Conservation (phyloP, 768 basidiomycete genomes). For the Tricholoma matsutake region DNA sequence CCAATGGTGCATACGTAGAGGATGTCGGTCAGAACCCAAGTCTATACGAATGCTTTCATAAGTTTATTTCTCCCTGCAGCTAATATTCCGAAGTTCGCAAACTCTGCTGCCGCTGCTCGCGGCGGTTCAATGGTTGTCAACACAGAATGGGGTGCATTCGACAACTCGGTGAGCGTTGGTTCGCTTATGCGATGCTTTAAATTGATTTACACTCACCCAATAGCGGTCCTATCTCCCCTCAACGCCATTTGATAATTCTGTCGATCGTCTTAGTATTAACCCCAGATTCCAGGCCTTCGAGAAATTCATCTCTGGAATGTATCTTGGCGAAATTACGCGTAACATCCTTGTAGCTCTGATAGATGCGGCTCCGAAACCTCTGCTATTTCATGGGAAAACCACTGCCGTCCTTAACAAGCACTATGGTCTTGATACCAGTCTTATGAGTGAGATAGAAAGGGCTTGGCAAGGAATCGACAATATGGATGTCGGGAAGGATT, state of each 20-base stretch:
- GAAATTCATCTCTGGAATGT: slow-evolving; percentile 99
- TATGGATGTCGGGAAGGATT: slow-evolving; percentile 19
- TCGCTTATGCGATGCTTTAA: background rate
- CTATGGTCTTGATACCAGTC: slow-evolving; percentile 94
- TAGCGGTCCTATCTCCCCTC: slow-evolving; percentile 82
- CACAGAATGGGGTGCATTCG: slow-evolving; percentile 98
- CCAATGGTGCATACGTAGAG: slow-evolving; percentile 97
- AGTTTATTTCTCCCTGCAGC: slow-evolving; percentile 25
- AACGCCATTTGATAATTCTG: slow-evolving; percentile 86
- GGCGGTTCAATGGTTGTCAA: slow-evolving; percentile 92
- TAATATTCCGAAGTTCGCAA: slow-evolving; percentile 81
- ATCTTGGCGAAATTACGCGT: slow-evolving; percentile 91
- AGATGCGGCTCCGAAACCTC: slow-evolving; percentile 64
- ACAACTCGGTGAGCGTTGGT: slow-evolving; percentile 71
- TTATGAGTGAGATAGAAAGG: slow-evolving; percentile 80
- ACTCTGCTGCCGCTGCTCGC: slow-evolving; percentile 51
- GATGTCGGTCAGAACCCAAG: slow-evolving; percentile 49
- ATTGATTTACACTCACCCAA: slow-evolving; percentile 2
- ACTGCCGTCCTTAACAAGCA: slow-evolving; percentile 76
- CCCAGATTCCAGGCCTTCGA: slow-evolving; percentile 92
- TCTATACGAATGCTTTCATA: background rate
- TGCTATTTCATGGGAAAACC: slow-evolving; percentile 81
- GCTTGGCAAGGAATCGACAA: slow-evolving; percentile 56
- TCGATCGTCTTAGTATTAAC: slow-evolving; percentile 94
- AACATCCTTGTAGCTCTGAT: slow-evolving; percentile 81